Base-by-base conservation (phyloP, 2,329 filamentous ascomycete genomes). In the Madurella mycetomatis region DNA sequence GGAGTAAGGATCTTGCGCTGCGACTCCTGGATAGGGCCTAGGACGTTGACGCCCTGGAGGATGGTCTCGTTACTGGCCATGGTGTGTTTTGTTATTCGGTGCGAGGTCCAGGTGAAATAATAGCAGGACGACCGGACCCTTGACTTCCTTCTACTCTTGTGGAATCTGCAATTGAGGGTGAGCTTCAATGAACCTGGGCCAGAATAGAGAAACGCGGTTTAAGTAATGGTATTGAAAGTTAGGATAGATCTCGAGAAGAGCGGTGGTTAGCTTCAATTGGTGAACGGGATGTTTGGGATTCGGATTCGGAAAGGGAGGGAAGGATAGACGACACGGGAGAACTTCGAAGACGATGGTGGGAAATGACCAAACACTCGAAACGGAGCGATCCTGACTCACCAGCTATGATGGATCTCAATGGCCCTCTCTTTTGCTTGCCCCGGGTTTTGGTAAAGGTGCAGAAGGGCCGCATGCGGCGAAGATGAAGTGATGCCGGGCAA, bases 1-100 rank as follows among this genome's bases (percentile, higher is more conserved):
- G 91, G 92, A 60, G 85, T 96, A 62, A 97, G 83, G 71, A 99
- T 95, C 80, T 95, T 92, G 76, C 84, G 85, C 72, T 92, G 87
- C 64, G 86, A 77, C 56, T 92, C 84, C 67, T 84, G 85, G 69
- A 97, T 76, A 59, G 82, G 73, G 67, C 90, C 92, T 66, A 90
- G 85, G 79, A 97, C 83, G 73, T 85, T 84, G 68, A 96, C 92
- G 73, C 91, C 91, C 72, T 91, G 85, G 63, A 96, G 86, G 69
- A 95, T 88, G 61, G 80, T 75, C 54, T 95, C 88, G 68, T 82
- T 82, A 62, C 81, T 78, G 62, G 84, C 79, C 87, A 90, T 91
- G 63, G 58, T 58, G 55, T 37, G n/a, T 7, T 47, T 9, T 56
- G 34, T 57, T 30, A 43, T 40, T 54, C 51, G 41, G 25, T 48